Base-by-base conservation (phyloP, 345 rosid species). In the Triadica sebifera region DNA sequence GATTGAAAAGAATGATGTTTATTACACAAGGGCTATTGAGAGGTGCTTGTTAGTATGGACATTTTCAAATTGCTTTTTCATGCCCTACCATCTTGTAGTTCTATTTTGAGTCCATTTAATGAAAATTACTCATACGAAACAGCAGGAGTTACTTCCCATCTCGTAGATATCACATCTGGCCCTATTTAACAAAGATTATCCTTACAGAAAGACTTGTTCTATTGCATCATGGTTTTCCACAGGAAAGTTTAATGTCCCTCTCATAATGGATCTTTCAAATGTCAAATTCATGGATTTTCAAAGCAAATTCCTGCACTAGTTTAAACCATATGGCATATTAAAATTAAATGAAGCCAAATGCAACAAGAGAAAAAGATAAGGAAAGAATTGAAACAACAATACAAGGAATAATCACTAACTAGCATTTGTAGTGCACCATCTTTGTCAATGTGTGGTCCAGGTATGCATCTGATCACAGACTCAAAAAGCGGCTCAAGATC, bases 381-480 rank as follows among this genome's bases (percentile, higher is more conserved):
- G 46, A 49, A 6, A 58, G 34, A 65, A 4, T 24, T 29, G 72
- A 78, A 80, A 80, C 22, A 52, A 77, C 57, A 65, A 80, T 58
- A 70, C 29, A 74, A 74, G 74, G 80, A 47, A 81, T 58, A 83
- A 81, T 66, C 81, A 90, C 98, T 94, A 67, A 94, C 98, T 86
- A 94, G 98, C 98, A 94, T 86, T 89, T 94, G 98, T 78, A 94
- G 93, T 71, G 95, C 88, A 72, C 98, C 98, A 77, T 94, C 97
- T 86, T 89, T 92, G 53, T 88, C 85, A 74, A 94, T 92, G 65
- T 75, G 81, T 47, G 98, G 98, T 73, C 98, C 98, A 71, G 97
- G 98, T 77, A 94, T 93, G 89, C 98, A 91, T 91, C 98, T 87
- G 81, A 92, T 86, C 61, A 94, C 84, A 67, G 95, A 67, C 81